phyloP scores from a whole-genome alignment of 2,329 filamentous ascomycete genomes.

The Sclerotinia nivalis region DNA sequence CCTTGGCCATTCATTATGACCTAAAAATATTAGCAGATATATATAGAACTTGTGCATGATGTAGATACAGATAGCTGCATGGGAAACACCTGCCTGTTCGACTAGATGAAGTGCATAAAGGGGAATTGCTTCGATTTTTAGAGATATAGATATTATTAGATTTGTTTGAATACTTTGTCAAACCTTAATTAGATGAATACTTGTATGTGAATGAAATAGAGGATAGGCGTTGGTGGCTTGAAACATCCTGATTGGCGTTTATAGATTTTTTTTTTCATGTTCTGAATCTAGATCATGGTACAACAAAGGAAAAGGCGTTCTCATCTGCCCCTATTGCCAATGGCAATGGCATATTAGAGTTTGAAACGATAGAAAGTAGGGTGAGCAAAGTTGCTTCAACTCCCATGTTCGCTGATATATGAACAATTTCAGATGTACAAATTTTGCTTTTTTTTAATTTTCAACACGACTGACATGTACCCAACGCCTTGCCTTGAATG shows the following conservation, averaged over 20 bases:
- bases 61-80: not conserved
- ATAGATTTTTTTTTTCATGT: not conserved
- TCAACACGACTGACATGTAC: slow-evolving; percentile 5
- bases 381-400: slow-evolving; percentile 12
- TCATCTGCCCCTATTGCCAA: slow-evolving; percentile 13
- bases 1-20: not conserved
- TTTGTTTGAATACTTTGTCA: not conserved
- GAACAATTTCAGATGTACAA: slow-evolving; percentile 18
- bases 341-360: slow-evolving; percentile 1
- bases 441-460: slow-evolving; percentile 14
- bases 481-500: slow-evolving; percentile 20
- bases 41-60: not conserved
- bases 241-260: slow-evolving; percentile 9
- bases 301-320: slow-evolving; percentile 6
- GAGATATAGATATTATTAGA: not conserved
- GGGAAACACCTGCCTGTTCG: not conserved
- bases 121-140: not conserved
- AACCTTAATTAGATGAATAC: not conserved
- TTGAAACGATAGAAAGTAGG: slow-evolving; percentile 7
- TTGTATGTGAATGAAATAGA: not conserved
- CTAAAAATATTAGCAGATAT: not conserved
- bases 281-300: slow-evolving; percentile 7
- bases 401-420: slow-evolving; percentile 4
- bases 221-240: slow-evolving; percentile 2
- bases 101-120: not conserved